Base-by-base conservation (phyloP, 768 basidiomycete species). In the Paxillus involutus region DNA sequence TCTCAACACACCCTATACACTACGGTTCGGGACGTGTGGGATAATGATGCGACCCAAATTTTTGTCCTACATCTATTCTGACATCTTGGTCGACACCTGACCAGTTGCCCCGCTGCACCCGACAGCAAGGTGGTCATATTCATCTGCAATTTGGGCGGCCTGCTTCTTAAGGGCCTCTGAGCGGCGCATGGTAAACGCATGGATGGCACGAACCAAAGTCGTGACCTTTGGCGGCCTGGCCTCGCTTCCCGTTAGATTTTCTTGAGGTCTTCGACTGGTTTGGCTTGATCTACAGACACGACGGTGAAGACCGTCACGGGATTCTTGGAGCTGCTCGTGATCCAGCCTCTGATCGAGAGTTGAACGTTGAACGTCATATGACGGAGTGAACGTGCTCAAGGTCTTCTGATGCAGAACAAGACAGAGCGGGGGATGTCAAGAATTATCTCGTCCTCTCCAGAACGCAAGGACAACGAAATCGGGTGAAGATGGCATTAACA, bases 111-210 rank as follows among this genome's bases (percentile, higher is more conserved):
- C 76, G 67, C 90, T 91, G 72, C 85, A 84, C 69, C 85, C 82
- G 4, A 84, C 86, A 1, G 91, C 87, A 51, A 95, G 81, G 50
- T 91, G 79, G 73, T 93, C 87, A 63, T 89, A 94, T 66, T 94
- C 90, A 21, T 75, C 77, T 4, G 84, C 86, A 59, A 93, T 90
- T 62, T 89, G 87, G 0, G 75, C 68, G 0, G 90, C 88, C 69
- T 94, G 92, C 71, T 86, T 88, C 77, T 92, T 91, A 50, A 94
- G 70, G 17, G 85, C 88, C 19, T 85, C 91, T 92, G 61, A 41
- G 39, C 21, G 17, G 19, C 29, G 32, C 37, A 30, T 37, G 19
- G n/a, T 10, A 33, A 2, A 53, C 36, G 12, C 52, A 40, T 21
- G 32, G n/a, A 54, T 3, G 17, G n/a, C 8, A 40, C 1, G 5